Evolutionary conservation across 2,329 filamentous ascomycete genomes (phyloP), one percentile per base, ranked within the genome.

Genomic region (Stachybotrys chlorohalonatus): DNA sequence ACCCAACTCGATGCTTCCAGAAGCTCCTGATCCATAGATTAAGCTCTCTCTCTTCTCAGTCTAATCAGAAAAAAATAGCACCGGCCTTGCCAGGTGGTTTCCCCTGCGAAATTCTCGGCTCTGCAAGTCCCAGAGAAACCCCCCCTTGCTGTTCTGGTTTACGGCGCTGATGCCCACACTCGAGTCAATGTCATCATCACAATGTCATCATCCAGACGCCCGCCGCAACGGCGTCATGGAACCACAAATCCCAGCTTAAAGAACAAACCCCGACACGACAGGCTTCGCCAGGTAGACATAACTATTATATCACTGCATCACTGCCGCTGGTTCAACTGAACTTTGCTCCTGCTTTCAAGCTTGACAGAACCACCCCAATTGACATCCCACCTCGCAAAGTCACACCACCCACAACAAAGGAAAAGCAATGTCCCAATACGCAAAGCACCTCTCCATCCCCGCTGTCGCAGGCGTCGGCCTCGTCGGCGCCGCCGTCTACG

Each of bases 401-500:
- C 11, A 11, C 39, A 11, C 11, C 39, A 45, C 5, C 11, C 39
- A 45, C 5, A 45, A 24, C 24, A 24, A 24, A 24, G 24, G 24
- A 24, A 24, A n/a, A n/a, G 16, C 17, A 11, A 47, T 47, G 46
- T 9, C 46, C 7, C 36, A 42, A 13, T 42, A 42, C 36, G 7
- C 46, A n/a, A 47, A 47, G 46, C 17, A n/a, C 16, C 30, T 51
- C 6, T 24, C 49, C 49, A 16, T 63, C 15, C 61, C 61, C 30
- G 49, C 59, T 51, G 51, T 49, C 11, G 59, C 58, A 13, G 64
- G 61, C n/a, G 49, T 59, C 17, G 55, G 60, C 17, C 48, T 60
- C 31, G 47, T 66, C n/a, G 64, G 63, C 17, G 62, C 56, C 32
- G 57, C 54, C 17, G 50, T 66, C 50, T 66, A 63, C 60, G 63